Evolutionary conservation across 805 yeast species (phyloP), one percentile per base, ranked within the genome.

Genomic region (Schwanniomyces occidentalis): DNA sequence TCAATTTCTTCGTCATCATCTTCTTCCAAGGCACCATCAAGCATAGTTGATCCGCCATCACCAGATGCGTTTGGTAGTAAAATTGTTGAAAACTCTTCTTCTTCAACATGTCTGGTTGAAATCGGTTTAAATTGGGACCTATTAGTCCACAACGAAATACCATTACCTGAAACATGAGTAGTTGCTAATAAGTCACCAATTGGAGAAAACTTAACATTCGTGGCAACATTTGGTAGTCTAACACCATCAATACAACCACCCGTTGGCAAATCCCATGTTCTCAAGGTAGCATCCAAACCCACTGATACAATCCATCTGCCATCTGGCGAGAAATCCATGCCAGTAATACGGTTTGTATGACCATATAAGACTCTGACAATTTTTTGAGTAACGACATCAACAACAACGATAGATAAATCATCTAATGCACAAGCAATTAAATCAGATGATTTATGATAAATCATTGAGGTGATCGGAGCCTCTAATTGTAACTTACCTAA

Each of bases 191-290:
- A 78, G 48, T 93, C 97, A 27, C 96, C 96, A 37, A 80, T 71
- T 2, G 95, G 95, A 10, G 96, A 85, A 44, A 93, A 76, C 51
- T 82, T 78, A 20, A 95, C 69, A 35, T 76, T 69, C 0, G 97
- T 88, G 3, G 84, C 95, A n/a, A 89, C 90, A 47, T 73, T 78
- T 2, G 83, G 79, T 16, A 93, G 73, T 34, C 69, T 65, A 12
- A 91, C 80, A 43, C 96, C 97, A 64, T 93, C 99, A 38, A 93
- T 88, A 60, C 98, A 91, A 1, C 90, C 87, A 31, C 99, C 98
- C 1, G 96, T 85, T 26, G 98, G 98, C 40, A 93, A 74, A 58
- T 93, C 98, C 98, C 98, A 93, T 0, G 96, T 88, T 52, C 99
- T 77, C 31, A 93, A 70, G 0, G 98, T 89, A 2, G 86, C 73